Base-by-base conservation (phyloP, 345 rosid genomes). In the Arabidopsis thaliana region DNA sequence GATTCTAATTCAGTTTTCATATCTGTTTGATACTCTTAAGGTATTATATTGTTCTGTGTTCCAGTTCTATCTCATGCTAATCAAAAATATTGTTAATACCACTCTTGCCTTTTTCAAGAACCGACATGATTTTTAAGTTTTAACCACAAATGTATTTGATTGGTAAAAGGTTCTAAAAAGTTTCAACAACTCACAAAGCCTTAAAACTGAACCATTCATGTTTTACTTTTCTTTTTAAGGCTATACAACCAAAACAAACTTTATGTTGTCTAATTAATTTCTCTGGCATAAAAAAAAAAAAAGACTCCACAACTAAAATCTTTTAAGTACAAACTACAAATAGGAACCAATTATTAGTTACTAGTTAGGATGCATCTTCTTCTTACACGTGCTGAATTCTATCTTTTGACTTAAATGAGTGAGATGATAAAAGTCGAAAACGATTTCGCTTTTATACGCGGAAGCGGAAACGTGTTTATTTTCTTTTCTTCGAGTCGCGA, bases 361-460 rank as follows among this genome's bases (percentile, higher is more conserved):
- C 9, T 50, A 36, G 38, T 7, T 7, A 50, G 28, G 30, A 9
- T 10, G 32, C 2, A 3, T 25, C 58, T 25, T 25, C 6, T 0
- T 11, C 10, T 1, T 3, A 7, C 61, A n/a, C 25, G 46, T 37
- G 7, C n/a, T 37, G n/a, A 59, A 37, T 2, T 58, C 8, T 16
- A 34, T 0, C 13, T 2, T 34, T 11, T 9, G 7, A n/a, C 11
- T 56, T 9, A 3, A 33, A 33, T 57, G 25, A 57, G 8, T 62
- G 55, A 16, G 67, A 49, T 13, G 59, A 60, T 60, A 71, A 60
- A 49, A 49, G 44, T 60, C 68, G 50, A 45, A 41, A 73, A 34
- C 71, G 77, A 34, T 73, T 73, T 63, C 16, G 36, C 57, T 30
- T 73, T 14, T 40, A 14, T 13, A 59, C 46, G 5, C 25, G 22